Percentiles rank a stretch among this genome's conserved stretches.
phyloP scores from a whole-genome alignment of 2,329 filamentous ascomycete genomes.

The Helotiales sp. region DNA sequence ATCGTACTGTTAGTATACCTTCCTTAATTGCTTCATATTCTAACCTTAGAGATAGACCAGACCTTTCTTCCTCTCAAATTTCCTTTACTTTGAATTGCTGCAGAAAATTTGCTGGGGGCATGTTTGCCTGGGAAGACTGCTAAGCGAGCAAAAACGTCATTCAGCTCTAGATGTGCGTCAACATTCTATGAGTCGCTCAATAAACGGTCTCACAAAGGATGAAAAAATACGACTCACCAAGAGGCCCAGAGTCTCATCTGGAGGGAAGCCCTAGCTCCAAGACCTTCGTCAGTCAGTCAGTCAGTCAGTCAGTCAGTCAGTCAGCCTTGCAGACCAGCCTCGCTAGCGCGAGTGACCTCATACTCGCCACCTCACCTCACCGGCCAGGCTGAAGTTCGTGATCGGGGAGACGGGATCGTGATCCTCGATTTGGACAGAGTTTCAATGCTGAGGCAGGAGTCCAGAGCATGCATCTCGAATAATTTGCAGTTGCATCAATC shows the following conservation, averaged over 20 bases:
- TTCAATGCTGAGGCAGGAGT: neutral
- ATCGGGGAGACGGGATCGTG: neutral
- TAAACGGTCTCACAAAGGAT: neutral
- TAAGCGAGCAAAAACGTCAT: neutral
- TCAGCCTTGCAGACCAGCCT: slow-evolving; percentile 17
- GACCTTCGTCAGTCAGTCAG: slow-evolving; percentile 4
- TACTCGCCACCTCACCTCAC: slow-evolving; percentile 20
- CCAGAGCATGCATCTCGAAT: neutral
- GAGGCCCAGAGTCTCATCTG: neutral
- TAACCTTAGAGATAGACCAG: too few relatives aligned
- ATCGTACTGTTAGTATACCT: too few relatives aligned
- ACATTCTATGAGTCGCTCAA: neutral
- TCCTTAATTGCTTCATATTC: too few relatives aligned
- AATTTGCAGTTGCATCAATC: neutral
- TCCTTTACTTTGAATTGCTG: too few relatives aligned
- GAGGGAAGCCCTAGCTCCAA: neutral
- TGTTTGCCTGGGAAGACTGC: neutral
- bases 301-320: neutral
- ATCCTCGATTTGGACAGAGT: neutral
- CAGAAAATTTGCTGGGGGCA: neutral
- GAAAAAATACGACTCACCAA: neutral
- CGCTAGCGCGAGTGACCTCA: slow-evolving; percentile 22
- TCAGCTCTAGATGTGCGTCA: neutral
- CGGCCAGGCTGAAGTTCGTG: slow-evolving; percentile 11
- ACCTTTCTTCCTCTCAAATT: neutral